phyloP scores from a whole-genome alignment of 2,329 filamentous ascomycete species.

The Hypocreales sp. region DNA sequence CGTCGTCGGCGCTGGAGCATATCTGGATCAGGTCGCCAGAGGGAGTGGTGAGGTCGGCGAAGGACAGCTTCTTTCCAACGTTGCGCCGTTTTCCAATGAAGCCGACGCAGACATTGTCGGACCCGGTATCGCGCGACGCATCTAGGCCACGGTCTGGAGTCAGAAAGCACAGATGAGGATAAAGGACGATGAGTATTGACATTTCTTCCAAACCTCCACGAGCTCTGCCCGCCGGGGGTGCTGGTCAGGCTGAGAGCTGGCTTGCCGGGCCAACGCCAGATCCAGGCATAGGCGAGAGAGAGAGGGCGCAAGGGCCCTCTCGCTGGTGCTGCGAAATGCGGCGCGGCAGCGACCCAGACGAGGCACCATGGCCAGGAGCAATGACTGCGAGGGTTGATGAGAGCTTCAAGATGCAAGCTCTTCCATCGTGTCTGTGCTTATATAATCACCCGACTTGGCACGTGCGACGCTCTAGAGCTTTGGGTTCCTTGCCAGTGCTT shows the following conservation, averaged over 20 bases:
- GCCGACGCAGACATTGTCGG: constrained; percentile 26
- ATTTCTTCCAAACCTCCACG: constrained; percentile 14
- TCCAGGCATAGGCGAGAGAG: too few relatives aligned
- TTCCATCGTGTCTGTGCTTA: too few relatives aligned
- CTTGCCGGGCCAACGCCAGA: too few relatives aligned
- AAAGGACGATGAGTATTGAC: constrained; percentile 7
- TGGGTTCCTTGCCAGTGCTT: too few relatives aligned
- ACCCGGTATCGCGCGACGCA: constrained; percentile 6
- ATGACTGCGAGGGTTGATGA: too few relatives aligned
- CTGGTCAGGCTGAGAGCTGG: not conserved
- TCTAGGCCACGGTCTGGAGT: constrained; percentile 12
- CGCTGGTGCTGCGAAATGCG: too few relatives aligned
- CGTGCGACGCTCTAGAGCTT: too few relatives aligned
- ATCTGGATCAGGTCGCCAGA: constrained; percentile 27
- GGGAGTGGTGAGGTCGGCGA: constrained; percentile 39
- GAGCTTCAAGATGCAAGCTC: too few relatives aligned
- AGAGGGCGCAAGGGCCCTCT: too few relatives aligned
- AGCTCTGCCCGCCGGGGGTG: constrained; percentile 10
- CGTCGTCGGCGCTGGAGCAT: constrained; percentile 22
- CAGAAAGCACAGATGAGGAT: constrained; percentile 1
- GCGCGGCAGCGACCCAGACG: too few relatives aligned
- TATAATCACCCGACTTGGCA: too few relatives aligned
- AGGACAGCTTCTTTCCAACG: constrained; percentile 53
- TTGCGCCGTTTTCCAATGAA: constrained; percentile 57
- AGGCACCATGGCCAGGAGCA: too few relatives aligned